A percentile compares a stretch with the other conserved stretches of the same genome.
Conservation (phyloP, 768 basidiomycete genomes). For the Boletus vinaceobasis region DNA sequence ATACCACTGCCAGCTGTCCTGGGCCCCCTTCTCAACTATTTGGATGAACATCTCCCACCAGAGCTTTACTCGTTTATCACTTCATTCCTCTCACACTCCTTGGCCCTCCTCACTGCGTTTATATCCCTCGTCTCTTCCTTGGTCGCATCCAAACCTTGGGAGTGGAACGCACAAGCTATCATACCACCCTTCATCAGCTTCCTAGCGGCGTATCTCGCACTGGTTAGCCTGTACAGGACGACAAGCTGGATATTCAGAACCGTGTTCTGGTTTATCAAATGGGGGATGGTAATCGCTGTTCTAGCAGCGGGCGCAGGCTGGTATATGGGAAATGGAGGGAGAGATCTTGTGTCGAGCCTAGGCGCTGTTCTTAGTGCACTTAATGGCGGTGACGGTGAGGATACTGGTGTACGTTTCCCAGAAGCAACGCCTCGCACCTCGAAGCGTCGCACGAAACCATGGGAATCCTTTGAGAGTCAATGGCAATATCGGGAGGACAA, state of each 20-base stretch:
- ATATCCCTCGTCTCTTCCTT: constrained; percentile 47
- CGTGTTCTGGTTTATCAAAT: constrained; percentile 69
- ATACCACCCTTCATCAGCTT: constrained; percentile 74
- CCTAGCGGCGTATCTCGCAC: constrained; percentile 68
- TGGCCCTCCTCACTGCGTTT: constrained; percentile 50
- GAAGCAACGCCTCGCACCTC: constrained; percentile 13
- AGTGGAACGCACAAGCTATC: constrained; percentile 66
- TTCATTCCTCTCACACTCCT: constrained; percentile 48
- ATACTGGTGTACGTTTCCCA: constrained; percentile 25
- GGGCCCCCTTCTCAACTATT: constrained; percentile 51
- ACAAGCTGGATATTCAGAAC: constrained; percentile 71
- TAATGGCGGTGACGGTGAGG: constrained; percentile 36
- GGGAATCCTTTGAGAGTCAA: constrained; percentile 63
- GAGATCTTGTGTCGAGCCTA: constrained; percentile 38
- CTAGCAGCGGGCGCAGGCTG: constrained; percentile 56
- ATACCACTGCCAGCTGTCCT: constrained; percentile 46
- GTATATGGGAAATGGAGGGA: constrained; percentile 40
- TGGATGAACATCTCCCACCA: constrained; percentile 53
- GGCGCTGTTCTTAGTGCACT: constrained; percentile 40
- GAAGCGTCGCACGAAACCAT: constrained; percentile 43
- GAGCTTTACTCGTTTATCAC: constrained; percentile 52
- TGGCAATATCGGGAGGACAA: constrained; percentile 48
- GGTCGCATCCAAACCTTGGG: constrained; percentile 47
- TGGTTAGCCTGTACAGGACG: constrained; percentile 76
- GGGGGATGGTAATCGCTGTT: constrained; percentile 59